Evolutionary conservation across 2,329 filamentous ascomycete species (phyloP).

Genomic region (Xylariaceae sp.): DNA sequence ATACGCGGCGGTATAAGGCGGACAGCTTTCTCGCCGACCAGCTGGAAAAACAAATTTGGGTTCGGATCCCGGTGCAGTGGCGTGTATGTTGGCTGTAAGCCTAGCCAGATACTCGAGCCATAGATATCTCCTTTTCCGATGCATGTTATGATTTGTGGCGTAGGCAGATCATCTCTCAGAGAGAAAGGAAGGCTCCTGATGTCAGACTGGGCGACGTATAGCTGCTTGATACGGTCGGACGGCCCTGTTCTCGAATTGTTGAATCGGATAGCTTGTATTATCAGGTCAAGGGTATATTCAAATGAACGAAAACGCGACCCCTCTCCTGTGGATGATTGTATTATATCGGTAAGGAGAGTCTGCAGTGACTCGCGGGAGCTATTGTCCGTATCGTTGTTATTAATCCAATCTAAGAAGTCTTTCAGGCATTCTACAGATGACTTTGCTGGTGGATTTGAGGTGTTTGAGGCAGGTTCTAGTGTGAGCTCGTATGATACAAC

Average conservation of each 20-base stretch:
- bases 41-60: conserved; percentile 85
- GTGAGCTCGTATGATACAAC: conserved; percentile 31
- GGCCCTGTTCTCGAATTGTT: conserved; percentile 33
- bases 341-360: conserved; percentile 25
- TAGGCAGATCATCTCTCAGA: conserved; percentile 65
- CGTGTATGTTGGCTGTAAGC: conserved; percentile 81
- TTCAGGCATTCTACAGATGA: conserved; percentile 3
- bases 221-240: conserved; percentile 31
- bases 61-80: conserved; percentile 92
- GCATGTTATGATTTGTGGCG: conserved; percentile 59
- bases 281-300: conserved; percentile 60
- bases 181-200: conserved; percentile 63
- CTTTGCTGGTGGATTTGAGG: neutral
- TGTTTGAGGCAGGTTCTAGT: neutral
- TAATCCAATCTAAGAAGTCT: conserved; percentile 23
- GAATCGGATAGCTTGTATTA: conserved; percentile 56
- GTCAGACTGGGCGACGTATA: conserved; percentile 85
- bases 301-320: conserved; percentile 52
- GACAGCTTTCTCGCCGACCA: conserved; percentile 70
- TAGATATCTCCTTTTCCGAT: conserved; percentile 83
- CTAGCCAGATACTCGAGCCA: conserved; percentile 82
- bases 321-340: conserved; percentile 19
- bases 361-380: conserved; percentile 3
- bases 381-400: conserved; percentile 1
- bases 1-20: conserved; percentile 64